A percentile compares a stretch with the other conserved stretches of the same genome.
Evolutionary conservation across 2,329 filamentous ascomycete species (phyloP).

Genomic region (Ophiocordyceps australis): DNA sequence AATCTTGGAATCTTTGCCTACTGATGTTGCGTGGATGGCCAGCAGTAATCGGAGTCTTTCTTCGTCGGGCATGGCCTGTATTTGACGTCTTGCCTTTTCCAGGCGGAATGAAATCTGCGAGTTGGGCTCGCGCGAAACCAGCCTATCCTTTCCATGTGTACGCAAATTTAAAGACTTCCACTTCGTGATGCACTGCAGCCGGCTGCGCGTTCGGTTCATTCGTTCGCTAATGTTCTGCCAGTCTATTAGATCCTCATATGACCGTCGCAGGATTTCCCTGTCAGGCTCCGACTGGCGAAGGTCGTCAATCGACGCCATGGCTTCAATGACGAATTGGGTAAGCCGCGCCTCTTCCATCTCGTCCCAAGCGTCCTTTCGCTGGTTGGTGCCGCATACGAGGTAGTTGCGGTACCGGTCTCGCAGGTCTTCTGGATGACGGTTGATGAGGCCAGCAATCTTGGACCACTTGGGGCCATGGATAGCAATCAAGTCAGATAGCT

Average conservation of each 20-base stretch:
- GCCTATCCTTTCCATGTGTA: slow-evolving; percentile 12
- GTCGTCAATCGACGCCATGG: slow-evolving; percentile 27
- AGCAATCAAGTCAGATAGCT: slow-evolving; percentile 15
- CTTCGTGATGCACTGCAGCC: slow-evolving; percentile 50
- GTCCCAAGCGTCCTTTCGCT: slow-evolving; percentile 37
- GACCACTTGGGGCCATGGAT: slow-evolving; percentile 35
- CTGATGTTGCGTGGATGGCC: slow-evolving; percentile 22
- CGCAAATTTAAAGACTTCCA: slow-evolving; percentile 33
- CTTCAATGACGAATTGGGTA: slow-evolving; percentile 30
- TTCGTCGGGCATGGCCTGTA: slow-evolving; percentile 19
- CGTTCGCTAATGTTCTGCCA: slow-evolving; percentile 46
- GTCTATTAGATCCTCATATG: slow-evolving; percentile 37
- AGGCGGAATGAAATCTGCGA: slow-evolving; percentile 20
- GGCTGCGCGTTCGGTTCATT: slow-evolving; percentile 42
- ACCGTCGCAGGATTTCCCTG: slow-evolving; percentile 13
- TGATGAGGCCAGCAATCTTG: slow-evolving; percentile 40
- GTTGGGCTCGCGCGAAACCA: slow-evolving; percentile 13
- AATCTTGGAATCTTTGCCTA: slow-evolving; percentile 24
- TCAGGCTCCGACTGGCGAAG: slow-evolving; percentile 14
- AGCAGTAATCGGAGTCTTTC: slow-evolving; percentile 25
- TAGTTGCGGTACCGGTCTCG: slow-evolving; percentile 56
- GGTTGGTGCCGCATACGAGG: slow-evolving; percentile 35
- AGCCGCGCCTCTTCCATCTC: slow-evolving; percentile 39
- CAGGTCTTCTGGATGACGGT: slow-evolving; percentile 45
- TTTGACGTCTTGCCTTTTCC: slow-evolving; percentile 22